Evolutionary conservation across 2,329 filamentous ascomycete species (phyloP).

Genomic region (Penicillium occitanis): DNA sequence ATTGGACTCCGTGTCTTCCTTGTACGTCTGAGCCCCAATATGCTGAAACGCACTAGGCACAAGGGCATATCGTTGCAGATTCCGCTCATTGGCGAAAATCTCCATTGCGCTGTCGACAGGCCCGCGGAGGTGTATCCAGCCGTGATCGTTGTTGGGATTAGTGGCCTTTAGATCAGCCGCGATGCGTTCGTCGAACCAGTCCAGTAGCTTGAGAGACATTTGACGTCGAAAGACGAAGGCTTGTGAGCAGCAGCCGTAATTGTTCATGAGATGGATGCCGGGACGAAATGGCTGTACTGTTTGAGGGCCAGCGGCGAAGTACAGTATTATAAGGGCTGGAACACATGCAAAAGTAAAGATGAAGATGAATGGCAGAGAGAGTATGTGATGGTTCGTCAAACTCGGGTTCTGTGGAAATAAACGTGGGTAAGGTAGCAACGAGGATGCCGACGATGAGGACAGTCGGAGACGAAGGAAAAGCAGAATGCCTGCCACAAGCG

Average conservation of each 20-base stretch:
- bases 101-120: constrained; percentile 43
- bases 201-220: constrained; percentile 28
- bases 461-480: constrained; percentile 13
- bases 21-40: constrained; percentile 43
- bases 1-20: constrained; percentile 23
- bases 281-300: constrained; percentile 38
- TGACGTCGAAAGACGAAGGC: constrained; percentile 45
- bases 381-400: neutral
- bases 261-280: constrained; percentile 43
- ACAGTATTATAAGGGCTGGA: constrained; percentile 35
- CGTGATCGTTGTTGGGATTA: neutral
- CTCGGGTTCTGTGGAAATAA: neutral
- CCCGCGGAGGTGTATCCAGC: constrained; percentile 32
- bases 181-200: constrained; percentile 32
- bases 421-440: constrained; percentile 22
- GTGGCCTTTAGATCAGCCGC: neutral
- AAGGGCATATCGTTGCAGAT: constrained; percentile 43
- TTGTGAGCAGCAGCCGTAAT: constrained; percentile 48
- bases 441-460: constrained; percentile 25
- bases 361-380: constrained; percentile 26
- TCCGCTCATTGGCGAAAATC: constrained; percentile 41
- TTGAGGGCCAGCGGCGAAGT: constrained; percentile 44
- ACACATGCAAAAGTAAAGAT: constrained; percentile 31
- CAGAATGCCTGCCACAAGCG: neutral
- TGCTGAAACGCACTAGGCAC: constrained; percentile 49